Percentiles rank a stretch among this genome's conserved stretches.
These are phyloP conservation scores for Rutstroemia sp. DNA, from an alignment of 2,329 filamentous ascomycete genomes.

Conservation along the genomic window DNA sequence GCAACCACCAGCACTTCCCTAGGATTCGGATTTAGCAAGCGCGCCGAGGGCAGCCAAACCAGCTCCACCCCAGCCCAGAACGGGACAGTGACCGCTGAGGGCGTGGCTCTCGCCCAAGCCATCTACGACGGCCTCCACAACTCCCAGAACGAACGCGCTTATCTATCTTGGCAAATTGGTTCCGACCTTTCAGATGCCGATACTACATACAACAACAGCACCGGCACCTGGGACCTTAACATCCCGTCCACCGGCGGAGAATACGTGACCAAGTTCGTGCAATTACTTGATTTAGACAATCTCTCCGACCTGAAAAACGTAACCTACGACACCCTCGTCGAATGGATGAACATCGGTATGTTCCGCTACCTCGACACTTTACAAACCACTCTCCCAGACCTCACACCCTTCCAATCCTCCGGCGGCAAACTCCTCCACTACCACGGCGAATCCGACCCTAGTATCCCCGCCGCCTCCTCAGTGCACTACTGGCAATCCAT, in stretches of 20 bases:
- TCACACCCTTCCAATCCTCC: conserved; percentile 39
- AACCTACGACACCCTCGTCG: conserved; percentile 48
- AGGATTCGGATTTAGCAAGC: background rate
- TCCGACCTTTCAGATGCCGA: conserved; percentile 4
- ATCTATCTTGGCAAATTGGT: conserved; percentile 32
- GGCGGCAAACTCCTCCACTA: conserved; percentile 52
- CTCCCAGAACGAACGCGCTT: conserved; percentile 30
- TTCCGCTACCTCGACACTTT: conserved; percentile 41
- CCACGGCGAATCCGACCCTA: conserved; percentile 49
- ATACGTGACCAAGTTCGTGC: conserved; percentile 36
- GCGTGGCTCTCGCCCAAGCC: conserved; percentile 29
- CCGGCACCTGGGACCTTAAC: conserved; percentile 27
- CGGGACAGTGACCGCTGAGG: conserved; percentile 23
- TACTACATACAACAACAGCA: background rate
- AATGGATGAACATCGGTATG: conserved; percentile 45
- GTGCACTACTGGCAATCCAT: conserved; percentile 50
- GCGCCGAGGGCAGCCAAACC: background rate
- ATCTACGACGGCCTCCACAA: conserved; percentile 31
- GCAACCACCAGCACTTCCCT: conserved; percentile 17
- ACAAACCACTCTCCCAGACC: conserved; percentile 46
- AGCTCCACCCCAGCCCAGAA: conserved; percentile 17
- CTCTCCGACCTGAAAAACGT: conserved; percentile 38
- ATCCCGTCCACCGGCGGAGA: conserved; percentile 30
- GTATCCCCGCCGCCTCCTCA: conserved; percentile 45
- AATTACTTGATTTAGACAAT: conserved; percentile 34